phyloP scores from a whole-genome alignment of 2,329 filamentous ascomycete genomes.

The Trichoderma sp. region DNA sequence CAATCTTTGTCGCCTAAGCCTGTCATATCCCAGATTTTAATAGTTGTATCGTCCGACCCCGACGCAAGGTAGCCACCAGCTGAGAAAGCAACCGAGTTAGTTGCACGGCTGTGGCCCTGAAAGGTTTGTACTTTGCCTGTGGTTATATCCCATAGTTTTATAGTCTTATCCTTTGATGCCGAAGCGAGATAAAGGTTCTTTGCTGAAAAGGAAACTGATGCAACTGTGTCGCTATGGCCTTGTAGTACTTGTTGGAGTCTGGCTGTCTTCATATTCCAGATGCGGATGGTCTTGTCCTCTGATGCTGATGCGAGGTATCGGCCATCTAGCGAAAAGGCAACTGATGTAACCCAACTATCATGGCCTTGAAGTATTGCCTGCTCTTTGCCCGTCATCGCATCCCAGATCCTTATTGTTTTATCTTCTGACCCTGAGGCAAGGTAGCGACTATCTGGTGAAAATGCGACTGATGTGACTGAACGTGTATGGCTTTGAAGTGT shows the following conservation, averaged over 20 bases:
- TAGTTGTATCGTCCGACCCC: not conserved
- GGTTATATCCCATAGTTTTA: not conserved
- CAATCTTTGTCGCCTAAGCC: not conserved
- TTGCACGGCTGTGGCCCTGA: not conserved
- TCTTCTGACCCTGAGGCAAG: not conserved
- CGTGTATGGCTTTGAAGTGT: not conserved
- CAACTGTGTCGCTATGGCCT: not conserved
- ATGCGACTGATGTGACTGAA: not conserved
- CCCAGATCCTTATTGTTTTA: not conserved
- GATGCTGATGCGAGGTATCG: not conserved
- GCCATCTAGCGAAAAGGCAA: not conserved
- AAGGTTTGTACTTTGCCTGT: not conserved
- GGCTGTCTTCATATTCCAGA: not conserved
- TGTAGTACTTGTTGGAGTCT: not conserved
- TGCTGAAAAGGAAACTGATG: not conserved
- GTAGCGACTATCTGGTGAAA: not conserved
- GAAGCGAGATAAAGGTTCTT: not conserved
- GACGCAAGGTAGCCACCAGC: not conserved
- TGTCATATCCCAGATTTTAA: not conserved
- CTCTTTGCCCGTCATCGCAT: not conserved
- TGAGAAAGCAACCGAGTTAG: not conserved
- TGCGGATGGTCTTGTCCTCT: not conserved
- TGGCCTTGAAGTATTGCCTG: not conserved
- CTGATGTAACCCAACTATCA: not conserved
- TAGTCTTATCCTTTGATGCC: not conserved